Percentiles rank a stretch among this genome's conserved stretches.
Evolutionary conservation across 1,284 basidiomycete species (phyloP).

Genomic region (Apiotrichum montevideense): DNA sequence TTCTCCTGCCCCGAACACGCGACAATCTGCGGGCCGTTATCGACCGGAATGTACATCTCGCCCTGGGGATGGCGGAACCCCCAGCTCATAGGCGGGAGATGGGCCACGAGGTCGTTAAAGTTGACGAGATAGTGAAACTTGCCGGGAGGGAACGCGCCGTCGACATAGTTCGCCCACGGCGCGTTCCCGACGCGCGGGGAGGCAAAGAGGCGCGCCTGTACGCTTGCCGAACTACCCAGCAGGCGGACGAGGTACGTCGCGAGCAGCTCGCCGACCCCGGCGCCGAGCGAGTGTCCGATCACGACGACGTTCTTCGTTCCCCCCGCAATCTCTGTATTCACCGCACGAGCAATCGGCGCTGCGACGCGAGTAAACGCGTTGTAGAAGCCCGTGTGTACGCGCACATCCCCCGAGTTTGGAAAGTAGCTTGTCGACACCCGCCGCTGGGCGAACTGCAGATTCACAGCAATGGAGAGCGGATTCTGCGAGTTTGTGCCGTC

Average conservation of each 20-base stretch:
- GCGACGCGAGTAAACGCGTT: constrained; percentile 18
- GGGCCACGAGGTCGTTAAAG: constrained; percentile 23
- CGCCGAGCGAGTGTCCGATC: constrained; percentile 25
- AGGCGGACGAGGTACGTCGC: background rate
- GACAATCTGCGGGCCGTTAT: background rate
- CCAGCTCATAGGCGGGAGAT: constrained; percentile 20
- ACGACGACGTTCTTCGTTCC: constrained; percentile 15
- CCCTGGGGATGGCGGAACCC: constrained; percentile 18
- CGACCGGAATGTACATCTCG: constrained; percentile 20
- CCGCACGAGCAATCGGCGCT: background rate
- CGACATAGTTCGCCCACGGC: constrained; percentile 24
- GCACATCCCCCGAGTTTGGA: constrained; percentile 9
- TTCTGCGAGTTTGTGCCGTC: constrained; percentile 18
- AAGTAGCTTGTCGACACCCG: constrained; percentile 7
- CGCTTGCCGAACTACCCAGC: background rate
- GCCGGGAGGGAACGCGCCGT: constrained; percentile 11
- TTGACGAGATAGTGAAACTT: constrained; percentile 20
- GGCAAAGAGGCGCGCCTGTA: constrained; percentile 18
- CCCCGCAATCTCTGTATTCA: background rate
- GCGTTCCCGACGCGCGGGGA: constrained; percentile 23
- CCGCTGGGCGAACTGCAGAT: constrained; percentile 15
- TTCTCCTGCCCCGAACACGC: constrained; percentile 25
- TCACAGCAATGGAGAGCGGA: constrained; percentile 13
- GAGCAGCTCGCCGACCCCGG: constrained; percentile 15
- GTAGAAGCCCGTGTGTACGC: constrained; percentile 24